Evolutionary conservation across 768 basidiomycete species (phyloP), one percentile per base, ranked within the genome.

Genomic region (Suillus fuscotomentosus): DNA sequence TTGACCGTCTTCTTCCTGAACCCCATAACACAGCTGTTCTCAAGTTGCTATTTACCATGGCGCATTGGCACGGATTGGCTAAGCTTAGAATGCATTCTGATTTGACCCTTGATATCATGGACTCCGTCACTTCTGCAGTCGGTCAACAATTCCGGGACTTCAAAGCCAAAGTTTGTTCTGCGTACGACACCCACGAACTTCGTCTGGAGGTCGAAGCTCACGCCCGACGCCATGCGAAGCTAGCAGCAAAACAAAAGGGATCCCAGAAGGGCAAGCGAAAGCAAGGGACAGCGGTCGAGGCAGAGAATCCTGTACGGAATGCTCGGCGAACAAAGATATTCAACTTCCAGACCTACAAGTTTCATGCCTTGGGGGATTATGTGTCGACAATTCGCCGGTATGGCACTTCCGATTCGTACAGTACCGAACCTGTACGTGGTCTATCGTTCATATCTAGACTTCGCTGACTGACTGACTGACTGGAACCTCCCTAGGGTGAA

Each of bases 321-420:
- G 7, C 1, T 2, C 13, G 17, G 42, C 7, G 17, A 2, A 3
- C 3, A 1, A 43, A 43, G 5, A 6, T 43, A 1, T 63, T 72
- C 27, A 74, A 71, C 48, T 60, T 73, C 4, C 62, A 63, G 10
- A 74, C 70, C 0, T 73, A 73, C 65, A 74, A 72, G 51, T 65
- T 65, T 22, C 73, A 74, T 50, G 63, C 69, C 0, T 45, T 71
- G 22, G 69, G 69, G 1, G 73, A 74, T 43, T 69, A 69, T 31
- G 60, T 48, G 1, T 22, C n/a, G 2, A 70, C 68, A 0, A 73
- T 74, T 24, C 34, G 24, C 2, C 38, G 45, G 9, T 71, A 67
- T 65, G 78, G 80, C 0, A 76, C 78, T 6, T 75, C 74, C 3
- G 78, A 81, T 57, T 67, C 63, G 3, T 80, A 76, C 64, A 74